These are phyloP conservation scores for Paramecium sonneborni DNA, from an alignment of 73 alveolate species.

Conservation along the genomic window DNA sequence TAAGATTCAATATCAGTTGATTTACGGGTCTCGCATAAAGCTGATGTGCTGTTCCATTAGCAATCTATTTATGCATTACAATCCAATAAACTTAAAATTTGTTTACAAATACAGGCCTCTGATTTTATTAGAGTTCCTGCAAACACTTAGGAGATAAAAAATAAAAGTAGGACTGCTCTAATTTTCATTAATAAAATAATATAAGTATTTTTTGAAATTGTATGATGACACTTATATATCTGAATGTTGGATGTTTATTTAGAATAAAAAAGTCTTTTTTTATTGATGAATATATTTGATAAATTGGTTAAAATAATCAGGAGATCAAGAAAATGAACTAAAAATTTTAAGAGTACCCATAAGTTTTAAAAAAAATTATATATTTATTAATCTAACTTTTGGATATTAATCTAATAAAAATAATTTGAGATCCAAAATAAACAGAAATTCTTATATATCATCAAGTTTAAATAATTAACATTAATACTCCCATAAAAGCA, in stretches of 20 bases:
- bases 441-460: not conserved
- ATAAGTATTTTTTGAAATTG: not conserved
- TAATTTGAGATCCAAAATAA: not conserved
- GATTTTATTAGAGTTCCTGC: not conserved
- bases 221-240: not conserved
- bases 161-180: not conserved
- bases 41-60: not conserved
- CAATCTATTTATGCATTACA: not conserved
- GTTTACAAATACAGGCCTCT: not conserved
- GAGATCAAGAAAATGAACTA: not conserved
- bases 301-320: not conserved
- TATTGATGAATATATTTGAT: not conserved
- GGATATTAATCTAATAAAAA: not conserved
- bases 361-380: too few relatives aligned
- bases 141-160: not conserved
- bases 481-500: not conserved
- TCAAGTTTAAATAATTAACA: not conserved
- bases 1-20: constrained; percentile 1
- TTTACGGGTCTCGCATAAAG: not conserved
- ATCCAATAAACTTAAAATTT: not conserved
- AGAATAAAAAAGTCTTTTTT: too few relatives aligned
- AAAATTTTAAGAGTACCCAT: too few relatives aligned
- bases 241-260: not conserved
- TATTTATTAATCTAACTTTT: not conserved
- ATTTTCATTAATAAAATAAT: not conserved